A percentile compares a stretch with the other conserved stretches of the same genome.
Conservation (phyloP, 2,329 filamentous ascomycete genomes). For the Microdochium bolleyi region DNA sequence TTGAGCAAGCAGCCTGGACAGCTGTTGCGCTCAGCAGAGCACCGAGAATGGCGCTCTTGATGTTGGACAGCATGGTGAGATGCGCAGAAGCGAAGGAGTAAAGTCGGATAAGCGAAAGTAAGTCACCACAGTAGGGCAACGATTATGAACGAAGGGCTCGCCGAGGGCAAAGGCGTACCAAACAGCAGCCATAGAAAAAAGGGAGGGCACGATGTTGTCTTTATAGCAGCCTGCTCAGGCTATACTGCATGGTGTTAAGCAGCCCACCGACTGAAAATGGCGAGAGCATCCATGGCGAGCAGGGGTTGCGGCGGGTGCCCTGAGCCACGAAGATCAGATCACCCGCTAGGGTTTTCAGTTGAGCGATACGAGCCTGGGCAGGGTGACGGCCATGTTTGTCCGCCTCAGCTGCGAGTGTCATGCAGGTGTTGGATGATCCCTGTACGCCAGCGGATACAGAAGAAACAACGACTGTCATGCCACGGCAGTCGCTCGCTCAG, state of each 20-base stretch:
- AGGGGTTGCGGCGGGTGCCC: neutral
- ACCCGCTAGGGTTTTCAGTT: neutral
- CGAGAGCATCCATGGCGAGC: neutral
- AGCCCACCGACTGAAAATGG: neutral
- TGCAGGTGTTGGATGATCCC: neutral
- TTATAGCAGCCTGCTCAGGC: neutral
- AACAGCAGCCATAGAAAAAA: neutral
- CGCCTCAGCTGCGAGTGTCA: neutral
- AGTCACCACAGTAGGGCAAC: neutral
- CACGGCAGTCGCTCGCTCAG: neutral
- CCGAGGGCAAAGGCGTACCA: neutral
- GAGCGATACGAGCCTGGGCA: neutral
- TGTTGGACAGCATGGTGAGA: neutral
- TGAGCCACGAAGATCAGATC: neutral
- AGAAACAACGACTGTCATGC: neutral
- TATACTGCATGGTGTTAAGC: neutral
- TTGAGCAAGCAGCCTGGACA: neutral
- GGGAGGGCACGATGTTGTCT: neutral
- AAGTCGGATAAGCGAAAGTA: neutral
- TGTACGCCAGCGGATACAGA: neutral
- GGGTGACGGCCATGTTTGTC: neutral
- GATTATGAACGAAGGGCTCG: neutral
- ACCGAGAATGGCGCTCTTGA: neutral
- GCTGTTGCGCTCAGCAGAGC: neutral
- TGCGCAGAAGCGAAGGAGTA: neutral